Evolutionary conservation across 345 rosid genomes (phyloP).

Genomic region (Syzygium aromaticum): DNA sequence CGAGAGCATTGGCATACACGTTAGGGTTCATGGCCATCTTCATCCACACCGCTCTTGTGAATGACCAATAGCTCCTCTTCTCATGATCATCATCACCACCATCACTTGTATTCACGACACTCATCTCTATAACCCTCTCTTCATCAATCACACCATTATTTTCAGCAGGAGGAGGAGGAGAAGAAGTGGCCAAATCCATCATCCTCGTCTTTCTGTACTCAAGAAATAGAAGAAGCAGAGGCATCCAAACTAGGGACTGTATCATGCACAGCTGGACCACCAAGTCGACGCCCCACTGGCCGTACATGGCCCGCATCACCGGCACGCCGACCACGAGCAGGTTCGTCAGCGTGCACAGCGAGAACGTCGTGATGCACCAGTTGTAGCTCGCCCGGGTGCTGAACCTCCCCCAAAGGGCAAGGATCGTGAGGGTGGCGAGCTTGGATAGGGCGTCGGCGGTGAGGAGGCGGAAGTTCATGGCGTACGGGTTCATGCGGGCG

Average conservation of each 20-base stretch:
- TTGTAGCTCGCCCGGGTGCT: slow-evolving; percentile 52
- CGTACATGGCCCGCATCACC: slow-evolving; percentile 65
- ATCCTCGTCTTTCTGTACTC: slow-evolving; percentile 37
- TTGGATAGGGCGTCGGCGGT: slow-evolving; percentile 67
- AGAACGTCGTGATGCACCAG: slow-evolving; percentile 83
- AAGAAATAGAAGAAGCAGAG: slow-evolving; percentile 51
- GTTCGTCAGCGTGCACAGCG: slow-evolving; percentile 66
- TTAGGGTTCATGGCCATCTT: slow-evolving; percentile 38
- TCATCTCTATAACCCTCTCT: not conserved
- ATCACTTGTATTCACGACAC: not conserved
- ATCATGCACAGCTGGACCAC: slow-evolving; percentile 68
- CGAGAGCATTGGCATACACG: slow-evolving; percentile 26
- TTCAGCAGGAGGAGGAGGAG: not conserved
- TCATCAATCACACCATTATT: not conserved
- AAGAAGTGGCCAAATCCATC: not conserved
- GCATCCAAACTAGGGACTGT: slow-evolving; percentile 71
- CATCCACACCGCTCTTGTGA: slow-evolving; percentile 34
- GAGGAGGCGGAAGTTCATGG: slow-evolving; percentile 54
- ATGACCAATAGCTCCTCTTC: slow-evolving; percentile 21
- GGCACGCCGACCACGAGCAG: slow-evolving; percentile 76
- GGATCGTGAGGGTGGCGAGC: slow-evolving; percentile 36
- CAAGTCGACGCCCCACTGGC: slow-evolving; percentile 51
- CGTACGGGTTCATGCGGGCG: slow-evolving; percentile 61
- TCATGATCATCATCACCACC: not conserved
- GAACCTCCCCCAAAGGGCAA: slow-evolving; percentile 58